Conservation (phyloP, 2,329 filamentous ascomycete genomes). For the Pezicula radicicola region DNA sequence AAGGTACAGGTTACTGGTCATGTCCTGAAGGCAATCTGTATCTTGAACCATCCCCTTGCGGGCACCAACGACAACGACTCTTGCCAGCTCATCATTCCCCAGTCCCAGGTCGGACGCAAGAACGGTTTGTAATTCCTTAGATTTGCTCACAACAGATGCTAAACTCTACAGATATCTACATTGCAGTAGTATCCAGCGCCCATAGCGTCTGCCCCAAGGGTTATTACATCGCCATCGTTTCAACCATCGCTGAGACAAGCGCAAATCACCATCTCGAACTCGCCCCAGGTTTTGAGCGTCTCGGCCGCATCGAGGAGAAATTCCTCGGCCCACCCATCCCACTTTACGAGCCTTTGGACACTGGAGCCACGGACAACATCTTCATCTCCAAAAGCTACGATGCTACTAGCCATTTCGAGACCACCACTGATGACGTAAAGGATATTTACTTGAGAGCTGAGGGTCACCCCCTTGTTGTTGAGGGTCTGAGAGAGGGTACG, state of each 20-base stretch:
- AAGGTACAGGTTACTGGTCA: constrained; percentile 88
- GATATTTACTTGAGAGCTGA: constrained; percentile 85
- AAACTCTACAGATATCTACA: constrained; percentile 74
- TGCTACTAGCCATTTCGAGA: constrained; percentile 97
- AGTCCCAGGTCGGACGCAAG: constrained; percentile 95
- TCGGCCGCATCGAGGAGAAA: constrained; percentile 93
- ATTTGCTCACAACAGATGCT: constrained; percentile 3
- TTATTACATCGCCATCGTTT: constrained; percentile 98
- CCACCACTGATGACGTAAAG: constrained; percentile 82
- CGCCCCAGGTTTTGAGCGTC: constrained; percentile 84
- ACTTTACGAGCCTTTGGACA: constrained; percentile 85
- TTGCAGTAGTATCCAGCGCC: constrained; percentile 89
- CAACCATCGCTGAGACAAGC: constrained; percentile 87
- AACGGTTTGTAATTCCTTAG: constrained; percentile 58
- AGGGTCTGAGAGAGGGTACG: constrained; percentile 78
- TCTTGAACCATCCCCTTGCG: constrained; percentile 90
- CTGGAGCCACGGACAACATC: constrained; percentile 82
- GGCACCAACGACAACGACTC: constrained; percentile 89
- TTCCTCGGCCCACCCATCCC: constrained; percentile 93
- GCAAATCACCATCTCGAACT: constrained; percentile 97
- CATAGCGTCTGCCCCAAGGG: constrained; percentile 99
- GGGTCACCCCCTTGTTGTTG: constrained; percentile 83
- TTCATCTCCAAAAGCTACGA: constrained; percentile 99
- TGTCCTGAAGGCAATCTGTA: constrained; percentile 94
- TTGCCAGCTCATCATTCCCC: constrained; percentile 92